phyloP scores from a whole-genome alignment of 202 grass and related monocot genomes.

The Alloteropsis angusta region DNA sequence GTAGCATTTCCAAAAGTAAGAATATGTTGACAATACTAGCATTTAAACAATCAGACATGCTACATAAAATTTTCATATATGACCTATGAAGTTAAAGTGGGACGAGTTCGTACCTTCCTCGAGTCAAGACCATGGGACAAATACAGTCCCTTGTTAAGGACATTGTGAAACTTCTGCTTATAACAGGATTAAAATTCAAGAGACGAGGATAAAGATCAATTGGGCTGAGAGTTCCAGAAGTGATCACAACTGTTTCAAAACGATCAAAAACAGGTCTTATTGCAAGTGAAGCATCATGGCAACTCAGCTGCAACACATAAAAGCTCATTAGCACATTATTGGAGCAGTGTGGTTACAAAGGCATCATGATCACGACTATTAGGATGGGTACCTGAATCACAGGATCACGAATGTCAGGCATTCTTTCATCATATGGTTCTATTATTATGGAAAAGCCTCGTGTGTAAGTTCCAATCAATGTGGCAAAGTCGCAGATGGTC shows the following conservation, averaged over 20 bases:
- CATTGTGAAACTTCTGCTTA: slow-evolving; percentile 98
- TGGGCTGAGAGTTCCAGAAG: slow-evolving; percentile 95
- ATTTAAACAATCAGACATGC: background rate
- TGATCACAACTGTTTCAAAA: slow-evolving; percentile 86
- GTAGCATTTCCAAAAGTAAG: background rate
- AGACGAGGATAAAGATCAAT: slow-evolving; percentile 91
- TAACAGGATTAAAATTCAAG: slow-evolving; percentile 91
- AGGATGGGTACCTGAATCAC: slow-evolving; percentile 56
- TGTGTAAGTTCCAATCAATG: slow-evolving; percentile 77
- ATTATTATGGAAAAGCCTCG: slow-evolving; percentile 93
- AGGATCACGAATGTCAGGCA: slow-evolving; percentile 85
- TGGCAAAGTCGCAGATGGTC: slow-evolving; percentile 89
- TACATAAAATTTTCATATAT: background rate
- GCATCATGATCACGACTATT: background rate
- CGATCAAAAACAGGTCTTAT: slow-evolving; percentile 92
- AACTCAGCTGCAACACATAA: slow-evolving; percentile 70
- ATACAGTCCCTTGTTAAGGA: slow-evolving; percentile 96
- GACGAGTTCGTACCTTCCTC: slow-evolving; percentile 65
- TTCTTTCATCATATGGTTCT: slow-evolving; percentile 88
- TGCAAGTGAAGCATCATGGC: slow-evolving; percentile 91
- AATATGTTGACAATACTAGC: background rate
- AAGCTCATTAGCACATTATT: slow-evolving; percentile 15
- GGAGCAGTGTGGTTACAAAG: background rate
- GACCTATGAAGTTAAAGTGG: background rate
- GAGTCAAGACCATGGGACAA: slow-evolving; percentile 96